A percentile compares a stretch with the other conserved stretches of the same genome.
Evolutionary conservation across 495 filamentous ascomycete genomes (phyloP).

Genomic region (Aspergillus steynii): DNA sequence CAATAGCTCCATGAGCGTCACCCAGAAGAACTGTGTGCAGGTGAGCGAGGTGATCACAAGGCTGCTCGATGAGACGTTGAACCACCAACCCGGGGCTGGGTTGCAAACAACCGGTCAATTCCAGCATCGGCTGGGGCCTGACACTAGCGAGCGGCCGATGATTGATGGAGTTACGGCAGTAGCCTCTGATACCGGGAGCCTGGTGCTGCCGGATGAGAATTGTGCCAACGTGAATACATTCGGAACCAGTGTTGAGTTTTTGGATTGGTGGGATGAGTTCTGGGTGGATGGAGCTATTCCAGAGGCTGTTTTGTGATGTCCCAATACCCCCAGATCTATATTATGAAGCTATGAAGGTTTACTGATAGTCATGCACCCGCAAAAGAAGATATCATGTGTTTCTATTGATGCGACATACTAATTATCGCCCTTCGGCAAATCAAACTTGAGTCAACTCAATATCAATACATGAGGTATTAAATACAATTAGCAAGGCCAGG

Average conservation of each 20-base stretch:
- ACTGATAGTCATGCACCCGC: no score
- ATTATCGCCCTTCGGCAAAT: no score
- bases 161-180: not conserved
- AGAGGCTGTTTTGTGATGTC: not conserved
- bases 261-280: constrained; percentile 4
- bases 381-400: not conserved
- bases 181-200: not conserved
- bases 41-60: constrained; percentile 3
- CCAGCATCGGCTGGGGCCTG: not conserved
- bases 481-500: not conserved
- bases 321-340: no score
- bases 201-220: not conserved
- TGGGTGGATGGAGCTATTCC: not conserved
- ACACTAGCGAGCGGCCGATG: not conserved
- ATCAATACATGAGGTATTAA: not conserved
- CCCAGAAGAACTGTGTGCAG: constrained; percentile 3
- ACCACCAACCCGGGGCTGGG: not conserved
- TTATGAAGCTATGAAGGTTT: no score
- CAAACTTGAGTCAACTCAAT: not conserved
- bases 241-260: constrained; percentile 2
- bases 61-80: constrained; percentile 1
- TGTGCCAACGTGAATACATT: not conserved
- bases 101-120: not conserved
- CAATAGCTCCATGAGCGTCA: not conserved
- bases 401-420: not conserved